phyloP scores from a whole-genome alignment of 2,329 filamentous ascomycete genomes.

The Colletotrichum melonis region DNA sequence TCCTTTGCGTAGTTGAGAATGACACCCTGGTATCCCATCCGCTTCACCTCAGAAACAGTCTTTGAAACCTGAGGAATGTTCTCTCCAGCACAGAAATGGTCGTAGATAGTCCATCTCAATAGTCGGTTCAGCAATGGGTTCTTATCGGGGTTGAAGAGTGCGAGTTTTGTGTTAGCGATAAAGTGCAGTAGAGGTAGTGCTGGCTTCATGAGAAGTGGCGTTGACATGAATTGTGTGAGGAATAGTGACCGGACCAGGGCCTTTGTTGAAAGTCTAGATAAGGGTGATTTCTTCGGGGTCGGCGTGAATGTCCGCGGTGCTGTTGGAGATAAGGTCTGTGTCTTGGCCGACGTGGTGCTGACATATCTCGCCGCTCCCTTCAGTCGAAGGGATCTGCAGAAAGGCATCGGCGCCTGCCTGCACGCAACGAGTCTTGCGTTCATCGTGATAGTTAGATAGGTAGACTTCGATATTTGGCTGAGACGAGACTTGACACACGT shows the following conservation, averaged over 20 bases:
- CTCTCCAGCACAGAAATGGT: constrained; percentile 91
- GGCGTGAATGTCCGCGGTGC: not conserved
- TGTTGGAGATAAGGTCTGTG: not conserved
- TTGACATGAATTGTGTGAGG: constrained; percentile 28
- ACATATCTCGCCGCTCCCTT: constrained; percentile 14
- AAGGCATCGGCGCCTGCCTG: constrained; percentile 12
- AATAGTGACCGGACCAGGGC: constrained; percentile 18
- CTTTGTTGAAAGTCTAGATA: constrained; percentile 17
- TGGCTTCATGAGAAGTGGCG: constrained; percentile 21
- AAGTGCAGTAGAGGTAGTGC: constrained; percentile 20
- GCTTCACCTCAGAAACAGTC: constrained; percentile 74
- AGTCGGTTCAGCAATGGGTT: constrained; percentile 78
- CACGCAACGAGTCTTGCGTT: constrained; percentile 4
- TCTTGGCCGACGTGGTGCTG: constrained; percentile 22
- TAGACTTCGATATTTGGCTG: not conserved
- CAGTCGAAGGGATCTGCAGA: constrained; percentile 13
- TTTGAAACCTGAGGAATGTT: constrained; percentile 73
- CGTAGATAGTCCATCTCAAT: constrained; percentile 87
- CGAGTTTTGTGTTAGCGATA: constrained; percentile 20
- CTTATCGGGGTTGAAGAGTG: constrained; percentile 73
- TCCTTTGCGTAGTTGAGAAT: constrained; percentile 89
- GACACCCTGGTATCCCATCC: constrained; percentile 84
- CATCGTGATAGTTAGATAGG: constrained; percentile 13
- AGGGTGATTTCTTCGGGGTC: constrained; percentile 9
- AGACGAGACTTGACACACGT: not conserved